These are phyloP conservation scores for Neoconidiobolus thromboides DNA, from an alignment of 371 early-diverging fungal genomes.

Conservation along the genomic window DNA sequence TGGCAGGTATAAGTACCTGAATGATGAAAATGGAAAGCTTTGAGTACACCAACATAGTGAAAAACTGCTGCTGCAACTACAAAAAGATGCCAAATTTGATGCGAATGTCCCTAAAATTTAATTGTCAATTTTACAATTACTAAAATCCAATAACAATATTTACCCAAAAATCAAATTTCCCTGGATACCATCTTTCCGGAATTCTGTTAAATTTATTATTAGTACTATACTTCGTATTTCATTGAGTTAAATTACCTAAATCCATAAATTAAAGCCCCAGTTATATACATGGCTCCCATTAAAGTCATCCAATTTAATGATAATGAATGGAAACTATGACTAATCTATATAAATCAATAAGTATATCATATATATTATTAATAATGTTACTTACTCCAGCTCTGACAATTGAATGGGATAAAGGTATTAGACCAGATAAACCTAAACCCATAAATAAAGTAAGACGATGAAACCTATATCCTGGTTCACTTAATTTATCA, in stretches of 20 bases:
- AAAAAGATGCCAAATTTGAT: constrained; percentile 79
- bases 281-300: constrained; percentile 59
- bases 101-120: constrained; percentile 22
- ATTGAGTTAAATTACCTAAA: constrained; percentile 15
- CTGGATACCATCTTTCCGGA: constrained; percentile 37
- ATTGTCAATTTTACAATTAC: not conserved
- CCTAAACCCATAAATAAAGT: constrained; percentile 62
- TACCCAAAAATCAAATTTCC: constrained; percentile 33
- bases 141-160: constrained; percentile 10
- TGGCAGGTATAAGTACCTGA: not conserved
- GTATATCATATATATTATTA: too few relatives aligned
- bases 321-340: too few relatives aligned
- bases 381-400: too few relatives aligned
- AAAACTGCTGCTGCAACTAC: constrained; percentile 57
- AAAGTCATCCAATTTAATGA: too few relatives aligned
- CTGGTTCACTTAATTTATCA: constrained; percentile 43
- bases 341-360: too few relatives aligned
- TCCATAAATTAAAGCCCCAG: constrained; percentile 72
- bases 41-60: constrained; percentile 61
- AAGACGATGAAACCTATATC: constrained; percentile 62
- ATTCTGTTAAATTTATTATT: constrained; percentile 12
- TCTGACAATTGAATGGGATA: constrained; percentile 28
- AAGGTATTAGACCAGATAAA: constrained; percentile 52
- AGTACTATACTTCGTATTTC: not conserved
- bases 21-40: constrained; percentile 16